Evolutionary conservation across 2,329 filamentous ascomycete species (phyloP), one percentile per base, ranked within the genome.

Genomic region (Arthrinium puccinioides): DNA sequence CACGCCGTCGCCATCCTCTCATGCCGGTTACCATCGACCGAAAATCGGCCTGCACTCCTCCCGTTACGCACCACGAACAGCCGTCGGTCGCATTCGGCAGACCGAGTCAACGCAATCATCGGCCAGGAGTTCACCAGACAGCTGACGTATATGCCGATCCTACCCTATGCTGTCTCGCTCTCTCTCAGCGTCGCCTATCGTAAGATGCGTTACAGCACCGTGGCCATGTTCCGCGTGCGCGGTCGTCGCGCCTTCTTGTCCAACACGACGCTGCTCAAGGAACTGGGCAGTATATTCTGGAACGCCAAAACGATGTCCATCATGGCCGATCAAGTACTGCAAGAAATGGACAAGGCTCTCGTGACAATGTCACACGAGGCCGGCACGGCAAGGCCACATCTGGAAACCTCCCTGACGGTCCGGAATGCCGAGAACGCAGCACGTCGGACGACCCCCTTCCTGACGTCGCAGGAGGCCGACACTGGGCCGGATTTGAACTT

Each of bases 1-100:
- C 76, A 82, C 46, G 74, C 76, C 4, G 71, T 82, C 6, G 72
- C 75, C 24, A 79, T 82, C 8, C 59, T 82, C 2, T 80, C 76
- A 0, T 79, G 74, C 34, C 67, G 77, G n/a, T 64, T 72, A 5
- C 62, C 69, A 4, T 54, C 66, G 9, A 61, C 60, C 9, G 57
- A 65, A 29, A 60, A 60, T 15, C 41, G 55, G 21, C 62, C 59
- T 28, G 64, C 60, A 23, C 61, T 57, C 19, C 64, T 61, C 27
- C 74, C 55, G 32, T 68, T 57, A 11, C 66, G 63, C 18, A 69
- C 62, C 23, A 72, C 66, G 19, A 79, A 78, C 43, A 70, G 73
- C 2, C 68, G 76, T 4, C 66, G 75, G 15, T 77, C 73, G 0
- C 63, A 77, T 4, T 71, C 74, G 1, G 71, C 76, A 0, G 73